Conservation (phyloP, 106 monocot genomes). For the Triglochin maritima region DNA sequence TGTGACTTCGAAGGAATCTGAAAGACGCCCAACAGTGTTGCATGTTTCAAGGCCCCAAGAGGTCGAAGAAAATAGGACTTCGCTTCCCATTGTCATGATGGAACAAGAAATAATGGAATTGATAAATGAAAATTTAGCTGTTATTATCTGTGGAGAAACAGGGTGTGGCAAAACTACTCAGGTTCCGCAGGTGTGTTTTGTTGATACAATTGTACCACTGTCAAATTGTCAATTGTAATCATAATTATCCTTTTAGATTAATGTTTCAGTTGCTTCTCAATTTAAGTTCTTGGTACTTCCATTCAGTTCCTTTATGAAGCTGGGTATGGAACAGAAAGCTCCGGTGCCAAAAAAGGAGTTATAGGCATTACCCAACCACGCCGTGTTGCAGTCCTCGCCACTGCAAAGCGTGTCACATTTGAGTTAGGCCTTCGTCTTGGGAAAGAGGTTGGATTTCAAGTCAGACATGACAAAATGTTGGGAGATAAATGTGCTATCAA, state of each 20-base stretch:
- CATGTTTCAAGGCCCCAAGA: conserved; percentile 64
- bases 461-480: conserved; percentile 85
- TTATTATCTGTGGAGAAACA: conserved; percentile 97
- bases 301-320: conserved; percentile 95
- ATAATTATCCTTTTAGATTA: background rate
- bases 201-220: too few relatives aligned
- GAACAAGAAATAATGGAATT: conserved; percentile 99
- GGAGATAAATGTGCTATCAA: conserved; percentile 70
- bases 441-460: conserved; percentile 94
- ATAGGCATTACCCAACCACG: conserved; percentile 95
- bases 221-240: too few relatives aligned
- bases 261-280: background rate
- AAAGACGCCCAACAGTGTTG: conserved; percentile 39
- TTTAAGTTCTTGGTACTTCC: background rate
- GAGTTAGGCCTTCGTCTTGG: conserved; percentile 70
- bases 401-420: conserved; percentile 78
- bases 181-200: conserved; percentile 75
- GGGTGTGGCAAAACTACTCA: conserved; percentile 99
- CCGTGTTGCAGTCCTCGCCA: conserved; percentile 89
- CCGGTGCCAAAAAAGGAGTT: conserved; percentile 46
- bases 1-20: conserved; percentile 4
- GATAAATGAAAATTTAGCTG: conserved; percentile 66
- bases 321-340: conserved; percentile 61
- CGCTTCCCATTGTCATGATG: conserved; percentile 93
- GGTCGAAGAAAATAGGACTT: conserved; percentile 59